Evolutionary conservation across 352 stramenopile species (phyloP), one percentile per base, ranked within the genome.

Genomic region (Pseudoperonospora humuli): DNA sequence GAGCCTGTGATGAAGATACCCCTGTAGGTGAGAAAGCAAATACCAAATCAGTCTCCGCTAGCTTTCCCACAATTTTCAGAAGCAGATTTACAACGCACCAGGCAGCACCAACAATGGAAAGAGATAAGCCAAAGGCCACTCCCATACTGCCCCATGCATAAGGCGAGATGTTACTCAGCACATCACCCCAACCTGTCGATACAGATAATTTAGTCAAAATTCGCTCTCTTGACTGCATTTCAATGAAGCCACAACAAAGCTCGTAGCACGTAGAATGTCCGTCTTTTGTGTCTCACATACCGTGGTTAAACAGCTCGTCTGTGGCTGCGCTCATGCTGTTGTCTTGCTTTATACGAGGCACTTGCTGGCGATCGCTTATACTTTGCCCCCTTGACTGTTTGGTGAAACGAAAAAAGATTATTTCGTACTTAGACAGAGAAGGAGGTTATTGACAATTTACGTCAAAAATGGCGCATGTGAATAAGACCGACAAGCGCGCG

Each of bases 61-160:
- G 19, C 18, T 20, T 21, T 37, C 8, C 14, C 27, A 10, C 24
- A 33, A 1, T 13, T 2, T 23, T 20, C 10, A 8, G 8, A 39
- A 8, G 9, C 24, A 24, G 5, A 7, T 20, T 15, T 3, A 37
- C 10, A 14, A 70, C 73, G 38, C 51, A 94, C 93, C 93, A 97
- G 17, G 88, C 93, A 21, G 97, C 97, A 33, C 97, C 97, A 20
- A 99, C 74, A 46, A 99, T 96, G 10, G 90, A 98, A 32, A 99
- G 86, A 33, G 84, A 78, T 33, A 99, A 70, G 34, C 94, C 95
- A 37, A 98, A 97, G 4, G 93, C 96, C 41, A 99, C 84, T 8
- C 97, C 97, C 75, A 99, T 97, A 58, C 91, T 98, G 3, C 87
- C 96, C 87, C 90, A 99, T 43, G 93, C 93, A 55, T 98, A 99